Conservation (phyloP, 805 yeast genomes). For the Lachancea dasiensis region DNA sequence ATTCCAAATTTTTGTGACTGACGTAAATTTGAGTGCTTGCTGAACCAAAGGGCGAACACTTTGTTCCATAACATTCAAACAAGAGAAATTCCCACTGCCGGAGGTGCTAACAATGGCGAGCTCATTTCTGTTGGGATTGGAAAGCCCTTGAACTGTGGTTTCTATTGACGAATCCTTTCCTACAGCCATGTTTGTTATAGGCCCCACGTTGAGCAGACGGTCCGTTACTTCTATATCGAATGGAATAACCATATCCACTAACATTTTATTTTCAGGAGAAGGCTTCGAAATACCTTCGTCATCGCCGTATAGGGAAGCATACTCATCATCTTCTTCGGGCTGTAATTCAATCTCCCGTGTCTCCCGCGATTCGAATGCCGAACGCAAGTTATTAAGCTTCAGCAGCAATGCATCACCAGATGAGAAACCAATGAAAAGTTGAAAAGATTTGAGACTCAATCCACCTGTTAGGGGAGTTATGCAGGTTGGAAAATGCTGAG, state of each 20-base stretch:
- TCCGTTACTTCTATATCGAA: slow-evolving; percentile 46
- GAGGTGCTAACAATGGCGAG: slow-evolving; percentile 62
- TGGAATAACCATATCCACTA: slow-evolving; percentile 25
- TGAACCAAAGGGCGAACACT: slow-evolving; percentile 61
- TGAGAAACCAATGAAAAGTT: slow-evolving; percentile 53
- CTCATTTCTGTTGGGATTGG: slow-evolving; percentile 63
- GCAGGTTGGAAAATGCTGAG: slow-evolving; percentile 27
- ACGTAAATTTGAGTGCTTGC: slow-evolving; percentile 65
- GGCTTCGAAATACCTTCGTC: slow-evolving; percentile 14
- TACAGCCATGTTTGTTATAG: slow-evolving; percentile 59
- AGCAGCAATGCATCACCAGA: slow-evolving; percentile 53
- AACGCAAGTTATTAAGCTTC: slow-evolving; percentile 27
- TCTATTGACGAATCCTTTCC: slow-evolving; percentile 53
- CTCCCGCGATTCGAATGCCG: slow-evolving; percentile 28
- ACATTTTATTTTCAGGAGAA: slow-evolving; percentile 10
- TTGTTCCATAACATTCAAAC: slow-evolving; percentile 58
- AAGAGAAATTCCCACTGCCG: slow-evolving; percentile 53
- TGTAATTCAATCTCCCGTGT: slow-evolving; percentile 34
- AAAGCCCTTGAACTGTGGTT: slow-evolving; percentile 50
- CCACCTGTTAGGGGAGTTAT: slow-evolving; percentile 14
- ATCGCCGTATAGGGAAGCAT: slow-evolving; percentile 28
- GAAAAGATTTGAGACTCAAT: slow-evolving; percentile 23
- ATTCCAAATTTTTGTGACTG: slow-evolving; percentile 73
- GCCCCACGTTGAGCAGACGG: slow-evolving; percentile 59
- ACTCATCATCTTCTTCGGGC: slow-evolving; percentile 33